Conservation (phyloP, 805 yeast species). For the Zygosaccharomyces kombuchaensis region DNA sequence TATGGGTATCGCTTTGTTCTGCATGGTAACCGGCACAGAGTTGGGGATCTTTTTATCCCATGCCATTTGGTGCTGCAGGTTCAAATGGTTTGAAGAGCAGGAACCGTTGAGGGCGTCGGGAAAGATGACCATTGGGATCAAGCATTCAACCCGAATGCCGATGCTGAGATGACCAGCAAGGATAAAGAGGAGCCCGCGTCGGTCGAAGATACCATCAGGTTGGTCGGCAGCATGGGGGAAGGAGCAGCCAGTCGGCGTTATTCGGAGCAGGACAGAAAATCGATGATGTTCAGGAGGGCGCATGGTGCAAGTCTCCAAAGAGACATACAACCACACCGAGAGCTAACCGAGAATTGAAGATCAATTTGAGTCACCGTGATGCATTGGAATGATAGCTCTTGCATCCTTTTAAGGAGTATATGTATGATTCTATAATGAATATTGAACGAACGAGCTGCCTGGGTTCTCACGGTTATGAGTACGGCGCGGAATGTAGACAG, state of each 20-base stretch:
- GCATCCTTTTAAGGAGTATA: neutral
- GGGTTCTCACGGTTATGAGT: neutral
- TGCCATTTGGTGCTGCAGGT: conserved; percentile 58
- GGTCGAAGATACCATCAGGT: neutral
- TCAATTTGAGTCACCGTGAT: too few species aligned
- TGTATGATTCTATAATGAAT: neutral
- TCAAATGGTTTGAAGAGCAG: conserved; percentile 33
- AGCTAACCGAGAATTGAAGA: neutral
- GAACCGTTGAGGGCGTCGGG: too few species aligned
- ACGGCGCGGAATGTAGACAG: neutral
- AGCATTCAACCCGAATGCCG: neutral
- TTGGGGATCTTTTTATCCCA: conserved; percentile 73
- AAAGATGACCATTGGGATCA: conserved; percentile 2
- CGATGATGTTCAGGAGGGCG: neutral
- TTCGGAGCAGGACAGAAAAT: neutral
- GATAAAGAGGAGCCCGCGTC: neutral
- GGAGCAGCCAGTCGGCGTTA: neutral
- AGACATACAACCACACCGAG: neutral
- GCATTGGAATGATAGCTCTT: too few species aligned
- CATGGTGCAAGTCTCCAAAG: conserved; percentile 7
- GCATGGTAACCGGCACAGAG: conserved; percentile 69
- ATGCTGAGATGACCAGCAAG: neutral
- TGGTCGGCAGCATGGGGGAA: neutral
- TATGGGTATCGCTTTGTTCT: conserved; percentile 75
- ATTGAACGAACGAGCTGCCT: neutral